A percentile compares a stretch with the other conserved stretches of the same genome.
Conservation (phyloP, 495 filamentous ascomycete species). For the Penicillium desertorum region DNA sequence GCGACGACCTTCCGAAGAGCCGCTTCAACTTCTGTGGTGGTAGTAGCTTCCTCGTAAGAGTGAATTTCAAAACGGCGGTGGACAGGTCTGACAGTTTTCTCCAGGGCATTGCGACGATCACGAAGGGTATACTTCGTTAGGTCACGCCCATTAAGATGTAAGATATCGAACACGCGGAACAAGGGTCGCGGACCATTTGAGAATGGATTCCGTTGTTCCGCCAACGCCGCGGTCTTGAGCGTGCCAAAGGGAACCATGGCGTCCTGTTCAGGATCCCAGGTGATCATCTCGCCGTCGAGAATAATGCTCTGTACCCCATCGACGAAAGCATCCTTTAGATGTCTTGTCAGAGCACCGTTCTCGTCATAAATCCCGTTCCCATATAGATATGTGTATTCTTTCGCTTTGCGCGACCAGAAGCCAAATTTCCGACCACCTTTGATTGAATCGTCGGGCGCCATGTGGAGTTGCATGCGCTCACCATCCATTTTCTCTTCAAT, state of each 20-base stretch:
- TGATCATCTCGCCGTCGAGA: conserved; percentile 97
- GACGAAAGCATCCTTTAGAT: conserved; percentile 76
- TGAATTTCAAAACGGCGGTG: conserved; percentile 82
- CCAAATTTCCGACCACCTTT: conserved; percentile 72
- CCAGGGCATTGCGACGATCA: conserved; percentile 76
- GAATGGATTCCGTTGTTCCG: conserved; percentile 76
- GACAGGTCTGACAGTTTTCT: conserved; percentile 61
- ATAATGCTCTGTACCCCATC: conserved; percentile 80
- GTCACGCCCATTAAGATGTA: conserved; percentile 78
- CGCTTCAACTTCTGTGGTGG: conserved; percentile 70
- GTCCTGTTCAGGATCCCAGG: conserved; percentile 89
- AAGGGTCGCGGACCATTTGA: conserved; percentile 74
- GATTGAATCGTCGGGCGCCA: conserved; percentile 66
- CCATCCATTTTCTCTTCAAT: conserved; percentile 98
- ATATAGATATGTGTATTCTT: conserved; percentile 96
- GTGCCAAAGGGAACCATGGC: conserved; percentile 87
- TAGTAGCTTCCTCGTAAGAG: conserved; percentile 64
- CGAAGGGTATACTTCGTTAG: conserved; percentile 80
- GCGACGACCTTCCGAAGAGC: conserved; percentile 79
- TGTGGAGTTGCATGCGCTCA: conserved; percentile 96
- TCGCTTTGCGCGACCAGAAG: conserved; percentile 96
- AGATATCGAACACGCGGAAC: conserved; percentile 83
- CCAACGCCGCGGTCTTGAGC: conserved; percentile 86
- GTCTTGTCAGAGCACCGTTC: conserved; percentile 73
- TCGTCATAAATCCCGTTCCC: conserved; percentile 74